These are phyloP conservation scores for Pleomassaria siparia DNA, from an alignment of 2,329 filamentous ascomycete species.

Conservation along the genomic window DNA sequence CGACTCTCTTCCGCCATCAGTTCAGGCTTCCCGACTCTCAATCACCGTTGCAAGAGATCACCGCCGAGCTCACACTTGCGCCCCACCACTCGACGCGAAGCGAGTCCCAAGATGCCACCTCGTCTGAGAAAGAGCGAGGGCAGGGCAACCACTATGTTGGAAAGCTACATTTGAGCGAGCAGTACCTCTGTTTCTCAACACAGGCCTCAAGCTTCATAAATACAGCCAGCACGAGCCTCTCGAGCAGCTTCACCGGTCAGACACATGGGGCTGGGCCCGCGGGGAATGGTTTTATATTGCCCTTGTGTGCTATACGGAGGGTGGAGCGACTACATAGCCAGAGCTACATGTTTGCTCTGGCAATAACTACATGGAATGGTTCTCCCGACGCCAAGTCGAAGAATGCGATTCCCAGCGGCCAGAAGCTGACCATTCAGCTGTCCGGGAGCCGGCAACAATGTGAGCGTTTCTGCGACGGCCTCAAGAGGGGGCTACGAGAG, in stretches of 20 bases:
- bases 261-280: slow-evolving; percentile 90
- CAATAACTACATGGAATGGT: slow-evolving; percentile 92
- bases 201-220: slow-evolving; percentile 84
- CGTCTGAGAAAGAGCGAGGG: slow-evolving; percentile 67
- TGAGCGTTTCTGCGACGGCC: slow-evolving; percentile 92
- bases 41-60: slow-evolving; percentile 93
- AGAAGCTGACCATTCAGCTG: slow-evolving; percentile 89
- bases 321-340: slow-evolving; percentile 93
- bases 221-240: slow-evolving; percentile 75
- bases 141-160: slow-evolving; percentile 87
- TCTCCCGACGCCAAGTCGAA: slow-evolving; percentile 46
- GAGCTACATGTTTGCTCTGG: slow-evolving; percentile 87
- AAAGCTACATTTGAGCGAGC: slow-evolving; percentile 89
- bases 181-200: slow-evolving; percentile 95
- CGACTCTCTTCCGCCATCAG: slow-evolving; percentile 89
- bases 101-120: slow-evolving; percentile 34
- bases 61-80: slow-evolving; percentile 87
- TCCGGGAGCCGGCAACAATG: slow-evolving; percentile 85
- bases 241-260: slow-evolving; percentile 85
- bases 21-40: slow-evolving; percentile 93
- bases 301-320: slow-evolving; percentile 84
- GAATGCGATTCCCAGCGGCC: slow-evolving; percentile 59
- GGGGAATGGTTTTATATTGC: slow-evolving; percentile 94
- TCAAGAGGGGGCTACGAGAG: slow-evolving; percentile 86
- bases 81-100: slow-evolving; percentile 60